Percentiles rank a stretch among this genome's conserved stretches.
Evolutionary conservation across 768 basidiomycete species (phyloP).

Genomic region (Naganishia kalamii): DNA sequence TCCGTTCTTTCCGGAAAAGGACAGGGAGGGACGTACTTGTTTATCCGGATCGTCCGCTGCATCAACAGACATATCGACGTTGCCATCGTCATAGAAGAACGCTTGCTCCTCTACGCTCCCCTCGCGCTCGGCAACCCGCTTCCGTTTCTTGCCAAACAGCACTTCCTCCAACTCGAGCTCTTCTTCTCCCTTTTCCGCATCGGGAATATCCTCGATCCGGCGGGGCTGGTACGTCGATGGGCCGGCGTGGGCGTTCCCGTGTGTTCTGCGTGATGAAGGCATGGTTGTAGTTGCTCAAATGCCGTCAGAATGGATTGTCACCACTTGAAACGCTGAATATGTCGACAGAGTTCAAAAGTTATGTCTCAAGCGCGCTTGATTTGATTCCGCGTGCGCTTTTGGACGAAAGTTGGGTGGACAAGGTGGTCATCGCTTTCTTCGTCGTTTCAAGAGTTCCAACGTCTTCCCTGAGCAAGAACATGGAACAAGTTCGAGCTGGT

Average conservation of each 20-base stretch:
- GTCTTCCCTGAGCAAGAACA: background rate
- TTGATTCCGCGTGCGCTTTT: constrained; percentile 7
- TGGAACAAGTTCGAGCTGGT: too few relatives aligned
- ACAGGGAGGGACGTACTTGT: background rate
- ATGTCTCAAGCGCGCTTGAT: constrained; percentile 15
- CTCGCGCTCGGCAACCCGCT: constrained; percentile 1
- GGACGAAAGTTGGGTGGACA: background rate
- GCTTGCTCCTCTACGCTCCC: constrained; percentile 8
- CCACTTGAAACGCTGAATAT: background rate
- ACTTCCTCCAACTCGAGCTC: constrained; percentile 42
- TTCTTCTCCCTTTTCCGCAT: constrained; percentile 39
- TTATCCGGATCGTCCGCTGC: constrained; percentile 25
- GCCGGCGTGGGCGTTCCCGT: constrained; percentile 7
- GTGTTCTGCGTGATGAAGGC: background rate
- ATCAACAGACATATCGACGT: background rate
- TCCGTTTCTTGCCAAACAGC: constrained; percentile 37
- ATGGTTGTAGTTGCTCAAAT: background rate
- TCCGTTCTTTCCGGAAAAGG: too few relatives aligned
- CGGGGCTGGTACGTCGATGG: constrained; percentile 8
- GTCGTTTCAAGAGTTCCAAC: background rate
- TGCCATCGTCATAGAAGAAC: background rate
- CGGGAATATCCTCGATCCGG: constrained; percentile 9
- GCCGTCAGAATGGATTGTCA: background rate
- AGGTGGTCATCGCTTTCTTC: background rate
- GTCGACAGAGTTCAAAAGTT: constrained; percentile 1